These are phyloP conservation scores for Suhomyces sp. DNA, from an alignment of 805 yeast genomes.

Conservation along the genomic window DNA sequence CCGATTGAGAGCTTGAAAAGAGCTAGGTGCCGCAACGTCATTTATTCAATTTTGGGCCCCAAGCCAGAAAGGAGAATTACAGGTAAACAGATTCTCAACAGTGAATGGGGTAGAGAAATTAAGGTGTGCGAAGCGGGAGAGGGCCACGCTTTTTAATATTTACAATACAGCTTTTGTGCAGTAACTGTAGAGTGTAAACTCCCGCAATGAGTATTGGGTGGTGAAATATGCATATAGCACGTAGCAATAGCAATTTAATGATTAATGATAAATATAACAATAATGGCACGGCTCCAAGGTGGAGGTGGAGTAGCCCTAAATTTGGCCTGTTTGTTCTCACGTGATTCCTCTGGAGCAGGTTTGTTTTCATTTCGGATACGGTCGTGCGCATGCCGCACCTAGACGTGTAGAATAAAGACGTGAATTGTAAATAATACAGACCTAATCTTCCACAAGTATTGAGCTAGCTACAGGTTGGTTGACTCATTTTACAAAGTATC, in stretches of 20 bases:
- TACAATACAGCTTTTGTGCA: not conserved
- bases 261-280: not conserved
- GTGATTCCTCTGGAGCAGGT: not conserved
- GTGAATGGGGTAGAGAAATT: conserved; percentile 96
- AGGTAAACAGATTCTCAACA: conserved; percentile 80
- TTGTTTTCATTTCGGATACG: not conserved
- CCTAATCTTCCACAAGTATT: not conserved
- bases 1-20: conserved; percentile 85
- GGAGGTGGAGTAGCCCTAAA: not conserved
- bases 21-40: conserved; percentile 87
- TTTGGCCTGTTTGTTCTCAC: not conserved
- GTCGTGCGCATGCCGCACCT: not conserved
- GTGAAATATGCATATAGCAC: not conserved
- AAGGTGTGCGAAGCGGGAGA: conserved; percentile 72
- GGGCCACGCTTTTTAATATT: conserved; percentile 11
- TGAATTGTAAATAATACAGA: not conserved
- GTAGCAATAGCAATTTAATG: not conserved
- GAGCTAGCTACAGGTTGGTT: conserved; percentile 1
- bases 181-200: not conserved
- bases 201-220: no score
- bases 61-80: conserved; percentile 83
- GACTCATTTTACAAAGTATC: not conserved
- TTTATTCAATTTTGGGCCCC: conserved; percentile 91
- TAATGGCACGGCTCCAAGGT: no score
- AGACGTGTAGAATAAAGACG: not conserved